A percentile compares a stretch with the other conserved stretches of the same genome.
Conservation (phyloP, 176 grass and related monocot species). For the Thinopyrum elongatum region DNA sequence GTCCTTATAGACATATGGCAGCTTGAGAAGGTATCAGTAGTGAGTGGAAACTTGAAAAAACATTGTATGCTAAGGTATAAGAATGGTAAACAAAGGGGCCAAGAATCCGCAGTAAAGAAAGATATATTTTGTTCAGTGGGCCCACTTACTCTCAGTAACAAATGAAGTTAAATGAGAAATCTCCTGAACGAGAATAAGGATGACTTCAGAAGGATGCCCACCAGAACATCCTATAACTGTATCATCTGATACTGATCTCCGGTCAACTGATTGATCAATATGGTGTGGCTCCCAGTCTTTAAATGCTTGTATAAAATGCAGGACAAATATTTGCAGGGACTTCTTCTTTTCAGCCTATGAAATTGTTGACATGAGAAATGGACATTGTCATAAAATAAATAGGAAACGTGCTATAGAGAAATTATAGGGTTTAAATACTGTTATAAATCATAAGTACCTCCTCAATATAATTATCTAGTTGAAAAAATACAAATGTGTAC, state of each 20-base stretch:
- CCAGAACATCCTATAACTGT: slow-evolving; percentile 75
- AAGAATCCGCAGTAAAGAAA: neutral
- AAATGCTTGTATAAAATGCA: slow-evolving; percentile 90
- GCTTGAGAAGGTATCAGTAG: slow-evolving; percentile 5
- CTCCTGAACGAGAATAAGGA: slow-evolving; percentile 91
- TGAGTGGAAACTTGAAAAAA: slow-evolving; percentile 1
- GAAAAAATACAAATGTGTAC: neutral
- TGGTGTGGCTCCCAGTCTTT: slow-evolving; percentile 74
- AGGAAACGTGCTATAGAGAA: slow-evolving; percentile 3
- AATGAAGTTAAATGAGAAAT: slow-evolving; percentile 72
- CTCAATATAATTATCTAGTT: neutral
- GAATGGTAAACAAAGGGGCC: neutral
- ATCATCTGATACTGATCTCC: slow-evolving; percentile 50
- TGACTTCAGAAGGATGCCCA: slow-evolving; percentile 93
- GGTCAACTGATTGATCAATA: slow-evolving; percentile 49
- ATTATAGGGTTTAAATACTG: neutral
- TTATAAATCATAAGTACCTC: neutral
- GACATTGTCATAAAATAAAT: slow-evolving; percentile 10
- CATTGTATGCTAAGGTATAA: slow-evolving; percentile 8
- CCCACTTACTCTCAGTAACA: slow-evolving; percentile 81
- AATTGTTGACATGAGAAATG: slow-evolving; percentile 34
- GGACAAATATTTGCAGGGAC: slow-evolving; percentile 75
- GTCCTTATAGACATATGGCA: slow-evolving; percentile 6
- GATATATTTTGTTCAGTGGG: slow-evolving; percentile 6
- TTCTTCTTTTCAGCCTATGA: slow-evolving; percentile 91